Evolutionary conservation across 176 grass and related monocot genomes (phyloP).

Genomic region (Lolium rigidum): DNA sequence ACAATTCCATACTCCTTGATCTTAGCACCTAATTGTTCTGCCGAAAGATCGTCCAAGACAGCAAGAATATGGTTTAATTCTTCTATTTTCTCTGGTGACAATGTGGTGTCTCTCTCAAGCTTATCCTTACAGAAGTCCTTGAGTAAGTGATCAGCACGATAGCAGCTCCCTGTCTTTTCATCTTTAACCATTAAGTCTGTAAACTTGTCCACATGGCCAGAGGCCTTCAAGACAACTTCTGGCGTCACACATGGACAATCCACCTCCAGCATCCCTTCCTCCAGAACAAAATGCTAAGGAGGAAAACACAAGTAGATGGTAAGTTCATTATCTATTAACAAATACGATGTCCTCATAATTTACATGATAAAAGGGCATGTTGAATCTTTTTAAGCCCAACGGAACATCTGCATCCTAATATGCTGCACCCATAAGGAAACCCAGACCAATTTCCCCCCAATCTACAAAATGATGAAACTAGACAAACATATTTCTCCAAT

Average conservation of each 20-base stretch:
- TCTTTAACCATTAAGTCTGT: conserved; percentile 96
- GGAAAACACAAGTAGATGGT: conserved; percentile 27
- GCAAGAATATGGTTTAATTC: conserved; percentile 75
- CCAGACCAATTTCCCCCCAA: neutral
- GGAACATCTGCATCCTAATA: neutral
- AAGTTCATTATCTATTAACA: conserved; percentile 7
- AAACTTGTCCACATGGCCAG: conserved; percentile 94
- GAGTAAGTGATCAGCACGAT: conserved; percentile 90
- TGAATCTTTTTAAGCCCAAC: neutral
- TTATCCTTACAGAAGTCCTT: conserved; percentile 96
- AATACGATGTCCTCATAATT: conserved; percentile 13
- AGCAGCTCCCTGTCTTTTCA: conserved; percentile 87
- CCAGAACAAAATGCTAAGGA: conserved; percentile 87
- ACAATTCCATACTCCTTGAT: conserved; percentile 89
- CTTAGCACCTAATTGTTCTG: conserved; percentile 77
- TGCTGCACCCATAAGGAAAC: neutral
- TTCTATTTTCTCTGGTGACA: conserved; percentile 53
- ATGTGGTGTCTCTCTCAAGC: conserved; percentile 63
- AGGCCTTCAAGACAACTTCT: conserved; percentile 86
- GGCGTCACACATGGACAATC: conserved; percentile 95
- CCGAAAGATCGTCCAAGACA: conserved; percentile 86
- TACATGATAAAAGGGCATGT: conserved; percentile 9
- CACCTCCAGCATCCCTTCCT: conserved; percentile 92
- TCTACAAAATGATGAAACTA: neutral
- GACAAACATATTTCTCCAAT: neutral